Evolutionary conservation across 2,329 filamentous ascomycete species (phyloP), one percentile per base, ranked within the genome.

Genomic region (Zymoseptoria ardabiliae): DNA sequence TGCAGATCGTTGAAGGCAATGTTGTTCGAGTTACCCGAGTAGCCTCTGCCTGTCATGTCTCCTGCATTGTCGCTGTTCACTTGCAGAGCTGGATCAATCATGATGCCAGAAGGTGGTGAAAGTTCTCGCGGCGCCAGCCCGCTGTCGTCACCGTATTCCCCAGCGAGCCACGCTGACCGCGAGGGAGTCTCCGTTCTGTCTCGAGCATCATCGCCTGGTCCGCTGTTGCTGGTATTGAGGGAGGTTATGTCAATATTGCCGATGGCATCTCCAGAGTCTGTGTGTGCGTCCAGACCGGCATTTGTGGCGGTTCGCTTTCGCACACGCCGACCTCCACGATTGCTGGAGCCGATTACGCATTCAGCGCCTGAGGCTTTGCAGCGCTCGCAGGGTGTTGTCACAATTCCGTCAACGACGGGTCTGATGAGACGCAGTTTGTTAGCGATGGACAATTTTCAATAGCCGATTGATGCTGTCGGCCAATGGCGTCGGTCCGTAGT

Each of bases 271-370:
- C 50, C 69, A 55, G 73, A 71, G 51, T 50, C 53, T 73, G 58
- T 52, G 48, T 56, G 72, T 63, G 73, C 77, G 67, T 57, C 56
- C 63, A 30, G 66, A 58, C 56, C 72, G 57, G 66, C 63, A 54
- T 66, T 61, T 48, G 69, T 69, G 9, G 71, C 53, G 2, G 74
- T 69, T 60, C 81, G 82, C 67, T 82, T 83, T 56, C 82, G 79
- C 59, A 84, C 78, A 53, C 83, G 78, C 58, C 82, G 77, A 13
- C 83, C 83, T 52, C 83, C 83, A 57, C 59, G 56, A 45, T 61
- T 85, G 53, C 81, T 83, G 51, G 80, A 79, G 7, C 82, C 82
- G 20, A 85, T 76, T 10, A 85, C 77, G 68, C 83, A 85, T 61
- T 85, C 81, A 56, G 81, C 80, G 58, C 78, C 76, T 63, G 84